Evolutionary conservation across 768 basidiomycete genomes (phyloP), one percentile per base, ranked within the genome.

Genomic region (Leccinellum albellum): DNA sequence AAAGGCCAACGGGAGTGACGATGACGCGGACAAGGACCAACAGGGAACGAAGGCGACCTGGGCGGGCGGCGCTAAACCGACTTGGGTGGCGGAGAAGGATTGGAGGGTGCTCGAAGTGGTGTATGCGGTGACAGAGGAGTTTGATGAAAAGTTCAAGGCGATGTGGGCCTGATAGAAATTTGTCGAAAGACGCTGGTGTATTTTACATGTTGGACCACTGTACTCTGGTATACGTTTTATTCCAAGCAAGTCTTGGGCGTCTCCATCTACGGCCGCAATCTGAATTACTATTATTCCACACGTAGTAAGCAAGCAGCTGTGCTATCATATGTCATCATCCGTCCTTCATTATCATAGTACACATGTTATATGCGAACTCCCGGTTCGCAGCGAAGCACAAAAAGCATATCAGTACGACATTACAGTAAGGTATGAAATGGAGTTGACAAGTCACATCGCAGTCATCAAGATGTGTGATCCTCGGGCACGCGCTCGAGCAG

Each of bases 41-140:
- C 20, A 14, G 44, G 44, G 44, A 23, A 45, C 20, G 21, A 23
- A 45, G 44, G 44, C 17, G 21, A 29, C 57, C 54, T 57, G 28
- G 21, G 1, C 9, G 23, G 44, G 33, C 23, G 40, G 73, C 13
- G 17, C 10, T 24, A 67, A 58, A 55, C 82, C 82, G 0, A 50
- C 50, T 4, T 74, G 75, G 37, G 75, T 83, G 33, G 65, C 68
- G 0, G 73, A 79, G 20, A 67, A 59, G 4, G 85, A 87, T 59
- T 84, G 84, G 85, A 74, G 61, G 53, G 79, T 87, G 2, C 84
- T 82, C 45, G 71, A 78, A 53, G 73, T 86, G 13, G 73, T 85
- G 8, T 62, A 73, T 26, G 74, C 58, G 3, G 74, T 76, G 21
- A 72, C 72, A 45, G 65, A 64, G 9, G 81, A 86, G 60, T 87